Conservation (phyloP, 768 basidiomycete genomes). For the Lactifluus hygrophoroides region DNA sequence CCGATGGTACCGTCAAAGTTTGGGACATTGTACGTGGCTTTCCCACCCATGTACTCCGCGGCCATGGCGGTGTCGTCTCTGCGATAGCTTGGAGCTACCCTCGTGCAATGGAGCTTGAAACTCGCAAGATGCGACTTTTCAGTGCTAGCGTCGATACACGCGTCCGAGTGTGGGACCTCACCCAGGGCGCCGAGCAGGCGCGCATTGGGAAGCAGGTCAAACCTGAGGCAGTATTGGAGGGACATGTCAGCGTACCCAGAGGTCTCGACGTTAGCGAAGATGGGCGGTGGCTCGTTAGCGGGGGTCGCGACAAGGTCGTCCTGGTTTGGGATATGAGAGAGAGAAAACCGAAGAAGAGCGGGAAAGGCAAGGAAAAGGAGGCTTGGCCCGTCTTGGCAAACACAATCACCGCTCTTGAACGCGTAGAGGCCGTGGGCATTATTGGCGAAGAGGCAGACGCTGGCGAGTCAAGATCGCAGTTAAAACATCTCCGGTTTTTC, state of each 20-base stretch:
- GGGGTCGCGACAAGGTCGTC: conserved; percentile 88
- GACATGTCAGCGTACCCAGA: conserved; percentile 90
- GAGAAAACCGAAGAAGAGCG: conserved; percentile 28
- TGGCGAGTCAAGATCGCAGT: conserved; percentile 33
- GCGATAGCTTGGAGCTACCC: conserved; percentile 82
- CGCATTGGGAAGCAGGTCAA: conserved; percentile 48
- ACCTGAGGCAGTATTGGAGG: conserved; percentile 79
- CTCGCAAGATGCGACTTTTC: conserved; percentile 64
- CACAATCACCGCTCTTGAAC: conserved; percentile 77
- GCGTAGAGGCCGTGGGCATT: conserved; percentile 80
- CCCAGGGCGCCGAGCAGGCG: conserved; percentile 40
- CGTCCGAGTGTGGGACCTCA: conserved; percentile 87
- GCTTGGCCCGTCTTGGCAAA: conserved; percentile 53
- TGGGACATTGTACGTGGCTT: conserved; percentile 87
- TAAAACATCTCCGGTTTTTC: conserved; percentile 54
- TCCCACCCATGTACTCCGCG: conserved; percentile 90
- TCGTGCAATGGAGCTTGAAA: conserved; percentile 32
- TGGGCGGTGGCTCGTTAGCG: conserved; percentile 84
- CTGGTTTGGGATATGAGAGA: conserved; percentile 78
- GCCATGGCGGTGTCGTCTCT: conserved; percentile 95
- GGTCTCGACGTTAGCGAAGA: conserved; percentile 80
- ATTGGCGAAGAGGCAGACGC: conserved; percentile 44
- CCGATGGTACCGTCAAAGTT: conserved; percentile 94
- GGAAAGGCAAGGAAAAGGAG: conserved; percentile 42
- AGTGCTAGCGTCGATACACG: conserved; percentile 90